These are phyloP conservation scores for Cyclocybe aegerita DNA, from an alignment of 768 basidiomycete species.

Conservation along the genomic window DNA sequence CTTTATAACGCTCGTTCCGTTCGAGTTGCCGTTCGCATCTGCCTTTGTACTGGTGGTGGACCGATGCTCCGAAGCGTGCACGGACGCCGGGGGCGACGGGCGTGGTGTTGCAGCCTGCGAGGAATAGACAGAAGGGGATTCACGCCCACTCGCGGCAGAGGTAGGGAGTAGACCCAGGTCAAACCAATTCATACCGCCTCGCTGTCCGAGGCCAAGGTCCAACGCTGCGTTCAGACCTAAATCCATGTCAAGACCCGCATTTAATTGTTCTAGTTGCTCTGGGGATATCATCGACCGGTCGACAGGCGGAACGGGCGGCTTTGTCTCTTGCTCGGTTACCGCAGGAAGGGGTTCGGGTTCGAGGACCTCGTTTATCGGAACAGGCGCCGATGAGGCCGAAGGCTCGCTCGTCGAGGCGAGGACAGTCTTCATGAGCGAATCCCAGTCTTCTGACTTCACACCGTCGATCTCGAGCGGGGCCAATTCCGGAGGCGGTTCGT, in stretches of 20 bases:
- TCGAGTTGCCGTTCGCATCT: slow-evolving; percentile 3
- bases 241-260: slow-evolving; percentile 35
- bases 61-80: slow-evolving; percentile 19
- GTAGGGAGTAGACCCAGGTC: slow-evolving; percentile 35
- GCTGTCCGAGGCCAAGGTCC: slow-evolving; percentile 37
- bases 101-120: slow-evolving; percentile 30
- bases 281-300: slow-evolving; percentile 27
- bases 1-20: slow-evolving; percentile 11
- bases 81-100: slow-evolving; percentile 26
- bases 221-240: slow-evolving; percentile 36
- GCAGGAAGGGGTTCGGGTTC: not conserved
- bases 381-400: slow-evolving; percentile 10
- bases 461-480: slow-evolving; percentile 34
- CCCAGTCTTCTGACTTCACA: slow-evolving; percentile 38
- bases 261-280: slow-evolving; percentile 35
- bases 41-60: slow-evolving; percentile 26
- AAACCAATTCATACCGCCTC: slow-evolving; percentile 38
- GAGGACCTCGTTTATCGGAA: slow-evolving; percentile 8
- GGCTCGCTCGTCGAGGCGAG: slow-evolving; percentile 24
- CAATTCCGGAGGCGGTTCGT: slow-evolving; percentile 27
- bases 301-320: slow-evolving; percentile 4
- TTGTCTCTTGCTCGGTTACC: not conserved
- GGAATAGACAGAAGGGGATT: slow-evolving; percentile 38
- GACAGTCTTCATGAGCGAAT: slow-evolving; percentile 38
- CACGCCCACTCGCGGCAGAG: slow-evolving; percentile 27